Conservation (phyloP, 306 rosid species). For the Inga leiocalycina region DNA sequence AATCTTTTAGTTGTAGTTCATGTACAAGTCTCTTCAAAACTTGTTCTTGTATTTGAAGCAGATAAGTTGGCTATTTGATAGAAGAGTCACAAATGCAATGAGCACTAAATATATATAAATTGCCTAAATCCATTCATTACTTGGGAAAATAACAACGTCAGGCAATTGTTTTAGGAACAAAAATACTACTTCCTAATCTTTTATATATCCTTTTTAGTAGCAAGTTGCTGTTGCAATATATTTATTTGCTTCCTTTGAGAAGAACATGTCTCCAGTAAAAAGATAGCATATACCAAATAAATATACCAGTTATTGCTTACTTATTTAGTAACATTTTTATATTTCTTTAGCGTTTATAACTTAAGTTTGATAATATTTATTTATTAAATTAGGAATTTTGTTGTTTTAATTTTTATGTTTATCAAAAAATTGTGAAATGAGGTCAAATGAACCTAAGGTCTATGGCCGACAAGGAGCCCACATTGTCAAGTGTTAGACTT, state of each 20-base stretch:
- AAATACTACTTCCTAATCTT: conserved; percentile 50
- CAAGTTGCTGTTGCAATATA: conserved; percentile 52
- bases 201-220: conserved; percentile 64
- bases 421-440: no score
- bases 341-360: no score
- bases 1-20: conserved; percentile 62
- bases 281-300: no score
- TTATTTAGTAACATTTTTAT: no score
- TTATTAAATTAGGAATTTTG: no score
- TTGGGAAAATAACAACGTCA: not conserved
- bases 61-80: conserved; percentile 57
- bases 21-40: conserved; percentile 54
- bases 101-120: conserved; percentile 7
- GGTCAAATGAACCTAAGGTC: no score
- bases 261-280: conserved; percentile 67
- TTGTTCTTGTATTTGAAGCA: conserved; percentile 12
- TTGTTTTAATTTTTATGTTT: no score
- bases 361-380: no score
- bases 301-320: no score
- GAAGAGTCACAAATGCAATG: not conserved
- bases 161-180: not conserved
- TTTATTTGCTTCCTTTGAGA: conserved; percentile 69
- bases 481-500: no score
- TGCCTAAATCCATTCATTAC: not conserved
- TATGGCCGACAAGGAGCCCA: no score